Base-by-base conservation (phyloP, 2,329 filamentous ascomycete genomes). In the Colletotrichum agaves region DNA sequence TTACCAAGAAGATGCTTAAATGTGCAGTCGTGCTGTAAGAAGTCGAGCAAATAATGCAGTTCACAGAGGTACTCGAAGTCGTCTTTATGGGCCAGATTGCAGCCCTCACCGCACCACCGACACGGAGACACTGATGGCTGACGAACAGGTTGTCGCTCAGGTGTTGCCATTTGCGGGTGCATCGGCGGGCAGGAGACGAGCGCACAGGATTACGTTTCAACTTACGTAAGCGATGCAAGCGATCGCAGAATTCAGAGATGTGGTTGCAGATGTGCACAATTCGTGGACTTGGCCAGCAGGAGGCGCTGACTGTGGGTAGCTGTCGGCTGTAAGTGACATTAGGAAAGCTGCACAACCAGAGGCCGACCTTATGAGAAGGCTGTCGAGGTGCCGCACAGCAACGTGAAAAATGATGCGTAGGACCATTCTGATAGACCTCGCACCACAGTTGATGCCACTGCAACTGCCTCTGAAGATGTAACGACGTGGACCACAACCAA, bases 191-290 rank as follows among this genome's bases (percentile, higher is more conserved):
- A 53, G 35, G 37, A 33, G 21, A 47, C 13, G 43, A 46, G 31
- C 37, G 31, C 37, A 47, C 47, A 60, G 15, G 41, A 60, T 68
- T 68, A 68, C 65, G 61, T 49, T 47, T 27, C 11, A 33, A 65
- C 53, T 68, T 65, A 65, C 65, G 61, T 61, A 68, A 67, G 61
- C 64, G 39, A 68, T 60, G 61, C 65, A 68, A 67, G 61, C 64
- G 39, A 68, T 60, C 65, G 61, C 46, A 17, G 64, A 52, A 67
- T 39, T 21, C 31, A 37, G 41, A 53, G 43, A 21, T 60, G 61
- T 33, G 44, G 60, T 63, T 58, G 60, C 64, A 63, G 46, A 52
- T 50, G 12, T 50, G 60, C 61, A 21, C 60, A 37, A 47, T 55
- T 33, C 17, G 27, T 44, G 53, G 46, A 35, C 65, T 68, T 65